Percentiles rank a stretch among this genome's conserved stretches.
Evolutionary conservation across 768 basidiomycete species (phyloP).

Genomic region (Xerocomellus dryophilus): DNA sequence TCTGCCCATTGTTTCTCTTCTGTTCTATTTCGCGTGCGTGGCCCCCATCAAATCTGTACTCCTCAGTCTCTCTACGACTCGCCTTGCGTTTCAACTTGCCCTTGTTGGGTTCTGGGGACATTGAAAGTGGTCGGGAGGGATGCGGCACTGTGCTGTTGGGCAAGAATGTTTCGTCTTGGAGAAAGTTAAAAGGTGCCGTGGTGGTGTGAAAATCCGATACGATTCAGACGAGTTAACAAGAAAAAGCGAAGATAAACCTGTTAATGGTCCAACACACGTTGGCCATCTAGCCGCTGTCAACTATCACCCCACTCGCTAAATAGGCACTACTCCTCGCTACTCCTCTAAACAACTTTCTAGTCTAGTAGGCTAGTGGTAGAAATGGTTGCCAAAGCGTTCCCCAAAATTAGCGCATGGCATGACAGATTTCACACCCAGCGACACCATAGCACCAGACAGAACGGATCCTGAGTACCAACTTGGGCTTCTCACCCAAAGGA

Average conservation of each 20-base stretch:
- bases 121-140: constrained; percentile 24
- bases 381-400: no score
- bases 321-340: not conserved
- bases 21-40: constrained; percentile 68
- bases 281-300: not conserved
- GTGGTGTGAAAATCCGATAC: constrained; percentile 29
- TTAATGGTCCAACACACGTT: not conserved
- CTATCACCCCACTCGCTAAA: not conserved
- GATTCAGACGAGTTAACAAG: not conserved
- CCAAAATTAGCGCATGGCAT: no score
- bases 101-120: constrained; percentile 58
- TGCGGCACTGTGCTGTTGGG: constrained; percentile 3
- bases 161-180: constrained; percentile 19
- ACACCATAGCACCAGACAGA: not conserved
- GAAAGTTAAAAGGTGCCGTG: constrained; percentile 22
- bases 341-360: not conserved
- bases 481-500: not conserved
- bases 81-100: constrained; percentile 48
- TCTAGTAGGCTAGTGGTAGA: no score
- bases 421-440: constrained; percentile 19
- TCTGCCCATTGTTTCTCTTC: constrained; percentile 72
- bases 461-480: not conserved
- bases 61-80: constrained; percentile 49
- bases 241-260: not conserved
- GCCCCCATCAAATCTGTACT: constrained; percentile 47